Conservation (phyloP, 805 yeast species). For the Candida germanica region DNA sequence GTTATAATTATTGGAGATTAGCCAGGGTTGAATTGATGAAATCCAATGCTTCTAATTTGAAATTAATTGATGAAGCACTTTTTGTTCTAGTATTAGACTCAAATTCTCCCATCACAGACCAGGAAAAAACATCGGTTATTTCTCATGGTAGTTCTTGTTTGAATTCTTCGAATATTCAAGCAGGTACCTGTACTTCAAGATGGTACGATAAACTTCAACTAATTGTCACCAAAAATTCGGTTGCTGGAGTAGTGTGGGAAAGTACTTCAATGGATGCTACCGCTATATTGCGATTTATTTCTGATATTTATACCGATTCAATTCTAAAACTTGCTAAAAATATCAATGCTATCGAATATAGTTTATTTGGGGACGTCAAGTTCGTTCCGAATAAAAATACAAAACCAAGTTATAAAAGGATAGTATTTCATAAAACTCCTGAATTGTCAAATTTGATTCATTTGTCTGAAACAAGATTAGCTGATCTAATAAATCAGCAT, state of each 20-base stretch:
- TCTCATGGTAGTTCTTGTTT: constrained; percentile 51
- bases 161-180: constrained; percentile 42
- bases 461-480: constrained; percentile 55
- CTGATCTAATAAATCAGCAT: constrained; percentile 57
- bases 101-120: constrained; percentile 44
- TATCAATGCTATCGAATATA: constrained; percentile 55
- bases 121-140: constrained; percentile 47
- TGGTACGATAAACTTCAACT: constrained; percentile 60
- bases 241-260: constrained; percentile 60
- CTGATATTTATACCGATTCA: constrained; percentile 58
- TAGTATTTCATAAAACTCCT: constrained; percentile 40
- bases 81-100: constrained; percentile 52
- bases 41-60: constrained; percentile 35
- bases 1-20: constrained; percentile 45
- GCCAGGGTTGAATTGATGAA: constrained; percentile 42
- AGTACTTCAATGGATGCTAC: constrained; percentile 58
- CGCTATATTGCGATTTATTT: constrained; percentile 52
- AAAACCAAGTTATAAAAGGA: constrained; percentile 33
- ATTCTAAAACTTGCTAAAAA: constrained; percentile 55
- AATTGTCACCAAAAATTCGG: constrained; percentile 52
- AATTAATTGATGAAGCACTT: constrained; percentile 46
- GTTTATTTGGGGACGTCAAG: constrained; percentile 43
- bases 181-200: constrained; percentile 56
- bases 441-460: constrained; percentile 49
- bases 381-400: constrained; percentile 38